phyloP scores from a whole-genome alignment of 129 eudicot species.

The Helichrysum umbraculigerum region DNA sequence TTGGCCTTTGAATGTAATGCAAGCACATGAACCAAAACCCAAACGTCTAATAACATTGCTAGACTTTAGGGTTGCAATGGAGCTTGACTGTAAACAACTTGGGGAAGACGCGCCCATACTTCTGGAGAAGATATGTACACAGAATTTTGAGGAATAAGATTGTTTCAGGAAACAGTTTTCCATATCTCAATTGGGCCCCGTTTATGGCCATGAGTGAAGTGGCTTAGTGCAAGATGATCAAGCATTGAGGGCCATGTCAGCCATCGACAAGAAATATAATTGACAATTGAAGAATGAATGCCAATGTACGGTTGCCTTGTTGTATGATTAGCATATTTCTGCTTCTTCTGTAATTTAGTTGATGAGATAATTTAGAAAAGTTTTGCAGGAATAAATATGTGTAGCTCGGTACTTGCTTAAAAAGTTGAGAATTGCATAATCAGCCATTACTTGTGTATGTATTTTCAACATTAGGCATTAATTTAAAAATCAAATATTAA shows the following conservation, averaged over 20 bases:
- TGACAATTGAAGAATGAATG: constrained; percentile 25
- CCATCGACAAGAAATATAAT: constrained; percentile 46
- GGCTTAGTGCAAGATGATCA: constrained; percentile 18
- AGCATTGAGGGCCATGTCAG: constrained; percentile 34
- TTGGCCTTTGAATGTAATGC: constrained; percentile 43
- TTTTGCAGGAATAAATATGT: constrained; percentile 81
- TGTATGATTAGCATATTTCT: constrained; percentile 65
- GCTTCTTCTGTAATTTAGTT: constrained; percentile 60
- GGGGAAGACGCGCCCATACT: constrained; percentile 91
- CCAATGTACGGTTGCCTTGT: constrained; percentile 57
- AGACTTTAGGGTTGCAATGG: constrained; percentile 91
- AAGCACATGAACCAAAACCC: constrained; percentile 40
- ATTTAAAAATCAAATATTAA: constrained; percentile 50
- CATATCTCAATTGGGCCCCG: constrained; percentile 24
- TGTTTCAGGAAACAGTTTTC: constrained; percentile 16
- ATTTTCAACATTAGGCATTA: constrained; percentile 45
- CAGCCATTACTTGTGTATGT: constrained; percentile 55
- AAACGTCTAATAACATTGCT: constrained; percentile 53
- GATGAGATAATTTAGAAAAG: constrained; percentile 59
- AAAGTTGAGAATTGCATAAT: constrained; percentile 50
- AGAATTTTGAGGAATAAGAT: constrained; percentile 51
- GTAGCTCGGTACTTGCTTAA: constrained; percentile 55
- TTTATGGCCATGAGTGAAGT: constrained; percentile 27
- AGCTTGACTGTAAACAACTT: constrained; percentile 70
- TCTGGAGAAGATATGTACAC: constrained; percentile 79